Base-by-base conservation (phyloP, 106 monocot species). In the Dioscorea alata region DNA sequence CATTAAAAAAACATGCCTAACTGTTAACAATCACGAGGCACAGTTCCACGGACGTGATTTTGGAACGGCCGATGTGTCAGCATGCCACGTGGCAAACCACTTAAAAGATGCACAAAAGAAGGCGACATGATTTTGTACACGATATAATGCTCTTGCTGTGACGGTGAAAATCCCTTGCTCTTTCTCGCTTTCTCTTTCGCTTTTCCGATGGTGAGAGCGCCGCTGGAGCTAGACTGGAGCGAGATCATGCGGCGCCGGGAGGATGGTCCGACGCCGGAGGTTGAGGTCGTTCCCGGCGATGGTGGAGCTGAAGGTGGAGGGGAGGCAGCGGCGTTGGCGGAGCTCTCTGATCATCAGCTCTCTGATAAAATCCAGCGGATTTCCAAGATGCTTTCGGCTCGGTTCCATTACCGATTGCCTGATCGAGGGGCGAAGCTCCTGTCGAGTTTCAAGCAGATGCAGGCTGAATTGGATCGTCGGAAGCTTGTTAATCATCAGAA, bases 211-310 rank as follows among this genome's bases (percentile, higher is more conserved):
- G 42, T 42, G 42, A 42, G 6, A 42, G 42, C 42, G 6, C 66
- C 65, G 22, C 54, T 65, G 17, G 53, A 74, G 22, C 13, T 74
- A 8, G 57, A 66, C 66, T 74, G 71, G 50, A 50, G 15, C 53
- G 20, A 71, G 13, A 10, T 65, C 4, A 14, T 54, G 12, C 33
- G 13, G 4, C 8, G 0, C 61, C 18, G 48, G 1, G 48, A 20
- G 12, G 65, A 48, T 13, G 42, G 6, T 16, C 48, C 65, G 49
- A 35, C 65, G n/a, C 65, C 65, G 21, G 65, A 65, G 65, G 18
- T 65, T 13, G 61, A 62, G 48, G 65, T 65, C 48, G 23, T 23
- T 20, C 22, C 22, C 15, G 8, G 52, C 10, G 42, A 42, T 42
- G 42, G 42, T 6, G 42, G 42, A 6, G 42, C 42, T 42, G 42